Percentiles rank a stretch among this genome's conserved stretches.
phyloP scores from a whole-genome alignment of 2,329 filamentous ascomycete genomes.

The Lecanicillium sp. region DNA sequence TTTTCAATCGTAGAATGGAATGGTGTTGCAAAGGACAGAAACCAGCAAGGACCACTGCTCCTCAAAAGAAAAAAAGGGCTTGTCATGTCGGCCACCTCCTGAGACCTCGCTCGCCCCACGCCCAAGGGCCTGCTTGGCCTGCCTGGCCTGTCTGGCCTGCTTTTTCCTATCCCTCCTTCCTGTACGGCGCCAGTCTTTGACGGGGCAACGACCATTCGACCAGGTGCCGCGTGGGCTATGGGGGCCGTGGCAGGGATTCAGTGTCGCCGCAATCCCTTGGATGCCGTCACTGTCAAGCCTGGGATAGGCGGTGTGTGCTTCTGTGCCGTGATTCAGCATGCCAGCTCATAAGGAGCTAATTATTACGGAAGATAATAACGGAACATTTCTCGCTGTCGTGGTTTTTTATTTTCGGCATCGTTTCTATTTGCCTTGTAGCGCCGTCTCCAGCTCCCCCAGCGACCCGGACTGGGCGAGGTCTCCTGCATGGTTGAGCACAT shows the following conservation, averaged over 20 bases:
- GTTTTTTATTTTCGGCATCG: no score
- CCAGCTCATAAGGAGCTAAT: no score
- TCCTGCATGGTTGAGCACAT: no score
- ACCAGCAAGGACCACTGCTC: neutral
- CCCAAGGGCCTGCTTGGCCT: neutral
- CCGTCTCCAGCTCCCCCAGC: no score
- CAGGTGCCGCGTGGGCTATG: neutral
- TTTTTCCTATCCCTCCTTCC: slow-evolving; percentile 4
- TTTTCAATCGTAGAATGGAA: neutral
- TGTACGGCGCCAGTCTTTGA: slow-evolving; percentile 25
- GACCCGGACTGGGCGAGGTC: no score
- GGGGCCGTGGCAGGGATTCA: slow-evolving; percentile 5
- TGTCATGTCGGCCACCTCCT: slow-evolving; percentile 8
- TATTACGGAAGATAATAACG: no score
- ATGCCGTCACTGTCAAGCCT: neutral
- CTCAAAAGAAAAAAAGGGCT: slow-evolving; percentile 4
- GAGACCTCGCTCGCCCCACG: slow-evolving; percentile 12
- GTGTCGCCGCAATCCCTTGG: neutral
- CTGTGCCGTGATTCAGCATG: neutral
- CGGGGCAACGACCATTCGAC: slow-evolving; percentile 26
- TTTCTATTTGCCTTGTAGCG: no score
- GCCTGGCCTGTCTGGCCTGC: neutral
- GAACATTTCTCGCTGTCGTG: no score
- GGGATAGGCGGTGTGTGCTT: neutral
- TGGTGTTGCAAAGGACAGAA: slow-evolving; percentile 12